A percentile compares a stretch with the other conserved stretches of the same genome.
Conservation (phyloP, 441 rosid species). For the Melastoma candidum region DNA sequence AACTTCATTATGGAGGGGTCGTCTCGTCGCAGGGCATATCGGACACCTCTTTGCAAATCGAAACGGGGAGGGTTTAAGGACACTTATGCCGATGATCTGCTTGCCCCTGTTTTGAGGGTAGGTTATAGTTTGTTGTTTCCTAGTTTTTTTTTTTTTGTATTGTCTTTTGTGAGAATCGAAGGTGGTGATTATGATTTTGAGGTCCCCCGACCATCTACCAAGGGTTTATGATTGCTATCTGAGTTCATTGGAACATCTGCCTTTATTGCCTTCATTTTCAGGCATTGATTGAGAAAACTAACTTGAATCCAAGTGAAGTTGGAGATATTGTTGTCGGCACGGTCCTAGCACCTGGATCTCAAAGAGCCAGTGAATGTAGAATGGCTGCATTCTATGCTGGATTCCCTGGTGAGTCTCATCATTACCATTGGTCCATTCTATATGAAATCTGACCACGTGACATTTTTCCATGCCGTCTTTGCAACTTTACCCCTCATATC, state of each 20-base stretch:
- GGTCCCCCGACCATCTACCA: background rate
- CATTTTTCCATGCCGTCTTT: too few species aligned
- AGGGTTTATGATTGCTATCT: background rate
- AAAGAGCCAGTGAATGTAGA: conserved; percentile 87
- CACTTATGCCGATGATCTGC: conserved; percentile 86
- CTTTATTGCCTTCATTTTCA: conserved; percentile 13
- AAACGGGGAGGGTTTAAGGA: conserved; percentile 95
- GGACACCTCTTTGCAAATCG: conserved; percentile 83
- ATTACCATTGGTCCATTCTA: too few species aligned
- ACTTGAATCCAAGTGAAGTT: conserved; percentile 76
- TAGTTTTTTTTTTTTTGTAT: background rate
- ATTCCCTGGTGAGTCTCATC: conserved; percentile 57
- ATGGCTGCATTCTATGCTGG: conserved; percentile 99
- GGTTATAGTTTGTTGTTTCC: background rate
- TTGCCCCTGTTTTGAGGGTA: conserved; percentile 85
- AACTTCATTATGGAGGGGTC: background rate
- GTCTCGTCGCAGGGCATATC: conserved; percentile 45
- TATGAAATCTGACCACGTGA: too few species aligned
- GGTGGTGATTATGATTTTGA: background rate
- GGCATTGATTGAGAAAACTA: conserved; percentile 84
- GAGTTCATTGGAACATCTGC: background rate
- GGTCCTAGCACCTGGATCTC: conserved; percentile 88
- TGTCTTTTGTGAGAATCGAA: background rate
- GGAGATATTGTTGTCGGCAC: conserved; percentile 98
- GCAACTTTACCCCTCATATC: background rate